phyloP scores from a whole-genome alignment of 257 asterid genomes.

The Striga asiatica region DNA sequence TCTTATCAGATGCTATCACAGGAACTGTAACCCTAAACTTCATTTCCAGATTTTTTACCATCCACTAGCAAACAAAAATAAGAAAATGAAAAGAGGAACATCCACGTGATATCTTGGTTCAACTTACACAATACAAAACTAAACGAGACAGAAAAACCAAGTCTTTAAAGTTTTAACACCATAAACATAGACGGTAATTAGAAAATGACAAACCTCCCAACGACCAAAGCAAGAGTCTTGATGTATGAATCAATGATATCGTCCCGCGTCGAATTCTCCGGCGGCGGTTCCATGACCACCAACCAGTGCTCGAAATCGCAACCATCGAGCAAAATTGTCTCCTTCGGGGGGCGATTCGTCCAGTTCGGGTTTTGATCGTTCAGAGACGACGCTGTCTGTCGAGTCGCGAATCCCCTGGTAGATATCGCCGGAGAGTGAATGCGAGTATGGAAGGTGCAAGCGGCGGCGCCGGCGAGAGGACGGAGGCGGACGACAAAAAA shows the following conservation, averaged over 20 bases:
- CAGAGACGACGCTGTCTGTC: constrained; percentile 52
- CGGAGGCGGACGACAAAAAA: constrained; percentile 47
- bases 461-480: constrained; percentile 40
- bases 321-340: constrained; percentile 88
- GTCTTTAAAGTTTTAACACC: too few species aligned
- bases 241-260: constrained; percentile 64
- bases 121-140: too few species aligned
- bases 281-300: constrained; percentile 89
- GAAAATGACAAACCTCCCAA: constrained; percentile 59
- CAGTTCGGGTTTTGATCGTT: constrained; percentile 86
- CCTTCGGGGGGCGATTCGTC: constrained; percentile 90
- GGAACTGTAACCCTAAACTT: constrained; percentile 18
- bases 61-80: neutral
- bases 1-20: neutral
- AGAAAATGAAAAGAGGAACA: neutral
- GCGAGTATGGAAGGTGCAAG: constrained; percentile 23
- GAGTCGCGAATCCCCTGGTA: constrained; percentile 49
- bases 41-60: constrained; percentile 42
- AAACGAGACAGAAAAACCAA: neutral
- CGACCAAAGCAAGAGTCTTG: constrained; percentile 55
- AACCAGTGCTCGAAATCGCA: constrained; percentile 99
- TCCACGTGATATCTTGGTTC: neutral
- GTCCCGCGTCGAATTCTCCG: constrained; percentile 59
- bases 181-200: neutral
- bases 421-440: constrained; percentile 25